Evolutionary conservation across 345 rosid genomes (phyloP), one percentile per base, ranked within the genome.

Genomic region (Psidium friedrichsthalianum): DNA sequence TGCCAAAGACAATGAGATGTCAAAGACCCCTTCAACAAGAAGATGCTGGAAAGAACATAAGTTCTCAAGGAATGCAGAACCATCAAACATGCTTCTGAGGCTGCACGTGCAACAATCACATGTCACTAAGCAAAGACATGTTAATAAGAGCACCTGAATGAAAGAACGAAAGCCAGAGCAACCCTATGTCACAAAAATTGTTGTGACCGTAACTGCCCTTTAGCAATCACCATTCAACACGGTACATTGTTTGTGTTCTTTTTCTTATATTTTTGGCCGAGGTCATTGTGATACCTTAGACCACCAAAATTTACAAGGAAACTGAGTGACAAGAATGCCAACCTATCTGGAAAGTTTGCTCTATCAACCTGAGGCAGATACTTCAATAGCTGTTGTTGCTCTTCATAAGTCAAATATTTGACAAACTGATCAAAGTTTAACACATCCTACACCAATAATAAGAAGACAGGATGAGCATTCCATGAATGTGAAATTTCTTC

Each of bases 11-110:
- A 86, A 89, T 83, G 95, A 91, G 78, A 90, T 84, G 86, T 95
- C 98, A 89, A 96, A 96, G 69, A 96, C 89, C 87, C 99, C 99
- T 90, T 95, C 95, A 53, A 88, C 92, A 69, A 95, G 95, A 88
- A 97, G 91, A 76, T 92, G 89, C 88, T 95, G 95, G 84, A 94
- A 94, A 89, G 92, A 91, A 86, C 88, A 87, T 88, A 93, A 85
- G 88, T 94, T 94, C 89, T 96, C 97, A 94, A 93, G 94, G 91
- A 94, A 96, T 84, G 94, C 98, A 88, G 89, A 89, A 91, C 98
- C 94, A 86, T 91, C 93, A 57, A 96, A 97, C 99, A 96, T 90
- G 89, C 86, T 89, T 89, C 86, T 87, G 85, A 95, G 91, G 92
- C 98, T 95, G 95, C 93, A 91, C 56, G 76, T 84, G 89, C 90